A percentile compares a stretch with the other conserved stretches of the same genome.
phyloP scores from a whole-genome alignment of 2,329 filamentous ascomycete genomes.

The Colletotrichum zoysiae region DNA sequence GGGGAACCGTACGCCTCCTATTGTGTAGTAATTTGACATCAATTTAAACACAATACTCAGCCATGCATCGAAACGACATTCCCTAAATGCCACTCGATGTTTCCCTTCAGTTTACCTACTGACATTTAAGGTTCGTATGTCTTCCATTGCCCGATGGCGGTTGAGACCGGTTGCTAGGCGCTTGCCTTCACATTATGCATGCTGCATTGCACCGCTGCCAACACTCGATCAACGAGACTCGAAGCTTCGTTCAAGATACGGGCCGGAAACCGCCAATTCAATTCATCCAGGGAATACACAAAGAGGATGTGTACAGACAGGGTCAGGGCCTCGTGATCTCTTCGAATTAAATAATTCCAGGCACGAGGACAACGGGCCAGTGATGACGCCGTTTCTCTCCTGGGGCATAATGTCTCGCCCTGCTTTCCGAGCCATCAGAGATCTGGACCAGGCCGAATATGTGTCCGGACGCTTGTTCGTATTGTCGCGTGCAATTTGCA shows the following conservation, averaged over 20 bases:
- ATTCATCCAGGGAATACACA: background rate
- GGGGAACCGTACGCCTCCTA: background rate
- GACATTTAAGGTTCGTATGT: too few relatives aligned
- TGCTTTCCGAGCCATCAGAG: conserved; percentile 5
- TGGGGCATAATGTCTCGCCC: conserved; percentile 4
- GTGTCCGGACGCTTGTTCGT: conserved; percentile 8
- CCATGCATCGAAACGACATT: background rate
- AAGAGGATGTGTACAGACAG: conserved; percentile 4
- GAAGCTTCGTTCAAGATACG: background rate
- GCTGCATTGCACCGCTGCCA: too few relatives aligned
- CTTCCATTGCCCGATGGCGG: background rate
- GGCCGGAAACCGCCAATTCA: background rate
- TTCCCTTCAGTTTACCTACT: background rate
- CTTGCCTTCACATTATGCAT: too few relatives aligned
- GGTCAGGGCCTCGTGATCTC: background rate
- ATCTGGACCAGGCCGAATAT: conserved; percentile 20
- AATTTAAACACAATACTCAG: background rate
- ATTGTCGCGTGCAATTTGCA: background rate
- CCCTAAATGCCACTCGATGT: background rate
- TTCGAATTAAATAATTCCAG: conserved; percentile 5
- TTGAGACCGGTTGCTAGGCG: background rate
- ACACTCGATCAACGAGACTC: background rate
- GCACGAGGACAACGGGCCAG: conserved; percentile 7
- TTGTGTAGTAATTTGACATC: background rate
- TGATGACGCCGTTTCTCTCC: conserved; percentile 7